Conservation (phyloP, 352 stramenopile genomes). For the Pythium sp. region DNA sequence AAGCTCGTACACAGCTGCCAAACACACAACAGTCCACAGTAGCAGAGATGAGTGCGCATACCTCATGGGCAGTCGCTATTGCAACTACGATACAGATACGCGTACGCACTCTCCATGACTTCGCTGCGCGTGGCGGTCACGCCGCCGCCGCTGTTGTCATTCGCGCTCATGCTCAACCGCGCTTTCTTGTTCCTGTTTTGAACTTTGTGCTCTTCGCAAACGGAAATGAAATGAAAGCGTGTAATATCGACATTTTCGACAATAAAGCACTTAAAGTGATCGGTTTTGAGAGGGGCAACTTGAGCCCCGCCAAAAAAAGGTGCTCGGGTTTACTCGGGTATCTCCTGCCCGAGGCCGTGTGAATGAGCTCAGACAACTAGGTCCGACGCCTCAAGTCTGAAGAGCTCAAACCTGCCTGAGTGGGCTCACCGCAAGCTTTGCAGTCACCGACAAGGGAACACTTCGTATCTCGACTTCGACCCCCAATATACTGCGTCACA, state of each 20-base stretch:
- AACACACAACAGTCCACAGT: background rate
- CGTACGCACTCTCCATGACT: slow-evolving; percentile 57
- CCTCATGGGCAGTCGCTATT: background rate
- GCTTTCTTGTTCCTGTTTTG: background rate
- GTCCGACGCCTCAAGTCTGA: too few species aligned
- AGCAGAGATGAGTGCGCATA: background rate
- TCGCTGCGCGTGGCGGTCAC: slow-evolving; percentile 47
- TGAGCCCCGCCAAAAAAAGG: too few species aligned
- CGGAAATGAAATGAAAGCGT: too few species aligned
- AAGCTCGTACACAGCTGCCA: slow-evolving; percentile 86
- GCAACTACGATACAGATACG: background rate
- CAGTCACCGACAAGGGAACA: too few species aligned
- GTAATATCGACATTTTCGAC: too few species aligned
- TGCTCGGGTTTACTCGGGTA: too few species aligned
- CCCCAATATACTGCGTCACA: too few species aligned
- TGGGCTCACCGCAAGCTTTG: too few species aligned
- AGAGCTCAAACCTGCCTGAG: too few species aligned
- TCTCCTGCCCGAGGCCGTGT: too few species aligned
- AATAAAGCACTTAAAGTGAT: background rate
- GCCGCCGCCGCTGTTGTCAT: slow-evolving; percentile 15
- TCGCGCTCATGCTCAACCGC: slow-evolving; percentile 21
- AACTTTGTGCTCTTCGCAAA: background rate
- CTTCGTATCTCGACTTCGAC: too few species aligned
- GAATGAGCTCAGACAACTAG: too few species aligned
- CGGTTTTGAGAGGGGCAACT: background rate